Conservation (phyloP, 1,284 basidiomycete species). For the Apiotrichum montevideense region DNA sequence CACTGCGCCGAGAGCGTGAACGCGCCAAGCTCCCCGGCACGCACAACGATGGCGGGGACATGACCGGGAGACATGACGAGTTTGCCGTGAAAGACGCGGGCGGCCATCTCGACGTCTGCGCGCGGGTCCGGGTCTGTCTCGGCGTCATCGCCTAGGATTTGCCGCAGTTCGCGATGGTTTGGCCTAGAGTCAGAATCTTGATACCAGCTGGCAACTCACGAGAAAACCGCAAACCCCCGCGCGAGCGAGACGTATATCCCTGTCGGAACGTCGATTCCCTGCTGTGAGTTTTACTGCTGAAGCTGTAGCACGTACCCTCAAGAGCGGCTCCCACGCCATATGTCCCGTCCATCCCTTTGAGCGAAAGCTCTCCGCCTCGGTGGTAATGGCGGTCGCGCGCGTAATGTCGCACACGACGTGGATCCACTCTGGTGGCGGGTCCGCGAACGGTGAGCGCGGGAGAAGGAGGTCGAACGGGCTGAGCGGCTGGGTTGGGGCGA, state of each 20-base stretch:
- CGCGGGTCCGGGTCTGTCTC: slow-evolving; percentile 26
- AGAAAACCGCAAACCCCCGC: slow-evolving; percentile 29
- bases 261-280: neutral
- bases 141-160: slow-evolving; percentile 29
- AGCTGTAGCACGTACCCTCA: slow-evolving; percentile 1
- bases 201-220: slow-evolving; percentile 7
- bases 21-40: slow-evolving; percentile 69
- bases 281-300: neutral
- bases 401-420: slow-evolving; percentile 82
- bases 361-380: slow-evolving; percentile 54
- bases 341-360: slow-evolving; percentile 56
- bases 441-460: slow-evolving; percentile 49
- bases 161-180: slow-evolving; percentile 50
- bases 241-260: slow-evolving; percentile 16
- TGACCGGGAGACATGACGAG: slow-evolving; percentile 43
- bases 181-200: slow-evolving; percentile 30
- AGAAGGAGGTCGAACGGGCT: slow-evolving; percentile 60
- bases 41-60: slow-evolving; percentile 57
- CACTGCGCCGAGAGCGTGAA: slow-evolving; percentile 51
- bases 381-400: slow-evolving; percentile 62
- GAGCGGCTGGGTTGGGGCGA: slow-evolving; percentile 65
- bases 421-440: slow-evolving; percentile 53
- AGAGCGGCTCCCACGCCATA: slow-evolving; percentile 75
- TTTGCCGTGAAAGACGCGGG: slow-evolving; percentile 6
- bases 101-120: slow-evolving; percentile 14